Base-by-base conservation (phyloP, 495 filamentous ascomycete species). In the Cercophora newfieldiana region DNA sequence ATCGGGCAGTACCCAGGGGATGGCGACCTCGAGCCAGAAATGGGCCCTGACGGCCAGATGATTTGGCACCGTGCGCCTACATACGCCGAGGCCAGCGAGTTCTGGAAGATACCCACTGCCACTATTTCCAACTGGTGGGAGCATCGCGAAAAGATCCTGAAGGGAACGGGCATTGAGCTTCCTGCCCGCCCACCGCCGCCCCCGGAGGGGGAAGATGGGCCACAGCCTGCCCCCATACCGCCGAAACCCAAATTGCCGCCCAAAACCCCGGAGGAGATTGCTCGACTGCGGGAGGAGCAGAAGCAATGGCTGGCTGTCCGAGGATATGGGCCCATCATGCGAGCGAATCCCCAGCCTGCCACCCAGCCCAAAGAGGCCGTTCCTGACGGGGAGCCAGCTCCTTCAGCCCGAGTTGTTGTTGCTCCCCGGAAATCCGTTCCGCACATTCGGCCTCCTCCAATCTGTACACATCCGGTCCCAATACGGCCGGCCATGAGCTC, bases 41-140 rank as follows among this genome's bases (percentile, higher is more conserved):
- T 16, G 24, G 48, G 44, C 21, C 31, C 48, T 5, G 59, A 71
- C 22, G 71, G 72, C 50, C 48, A 63, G 24, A 26, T 56, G 26
- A 58, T 73, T 22, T 68, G 60, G 66, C 64, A 68, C 51, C 71
- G 72, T 25, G 64, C 71, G 47, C 71, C 71, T 1, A 75, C 71
- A 14, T 73, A 75, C 50, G 37, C 63, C 22, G 72, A 75, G 53
- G 69, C 72, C 1, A 66, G 65, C 4, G 33, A 66, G 18, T 73
- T 64, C 33, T 73, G 67, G 69, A 71, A 73, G 31, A 69, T 75
- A 3, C 72, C 71, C 0, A 57, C 31, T 0, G 71, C 71, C 7
- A 75, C 72, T 1, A 75, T 75, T 30, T 65, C 68, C 7, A 66
- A 65, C 3, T 75, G 72, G 71, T 75, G 72, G 71, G 72, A 73